phyloP scores from a whole-genome alignment of 345 rosid species.

The Viola odorata region DNA sequence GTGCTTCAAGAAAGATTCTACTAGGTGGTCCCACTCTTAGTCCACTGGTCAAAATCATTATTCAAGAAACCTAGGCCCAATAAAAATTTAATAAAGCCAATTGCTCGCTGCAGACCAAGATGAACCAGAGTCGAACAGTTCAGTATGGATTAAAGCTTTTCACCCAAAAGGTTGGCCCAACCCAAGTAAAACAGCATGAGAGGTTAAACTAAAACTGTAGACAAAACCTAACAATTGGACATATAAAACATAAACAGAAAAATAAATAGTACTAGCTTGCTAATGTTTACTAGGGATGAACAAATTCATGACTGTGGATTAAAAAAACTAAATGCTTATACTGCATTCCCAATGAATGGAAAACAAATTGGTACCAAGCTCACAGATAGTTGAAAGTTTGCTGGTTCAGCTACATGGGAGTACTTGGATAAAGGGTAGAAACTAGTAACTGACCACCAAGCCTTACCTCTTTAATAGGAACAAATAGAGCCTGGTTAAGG shows the following conservation, averaged over 20 bases:
- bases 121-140: too few species aligned
- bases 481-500: constrained; percentile 37
- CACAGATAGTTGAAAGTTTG: background rate
- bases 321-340: background rate
- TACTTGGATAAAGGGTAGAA: constrained; percentile 58
- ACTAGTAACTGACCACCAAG: constrained; percentile 43
- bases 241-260: background rate
- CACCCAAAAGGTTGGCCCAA: too few species aligned
- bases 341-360: background rate
- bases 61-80: too few species aligned
- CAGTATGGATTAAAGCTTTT: too few species aligned
- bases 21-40: too few species aligned
- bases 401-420: constrained; percentile 29
- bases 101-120: too few species aligned
- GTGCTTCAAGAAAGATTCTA: background rate
- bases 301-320: background rate
- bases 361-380: constrained; percentile 5
- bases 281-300: background rate
- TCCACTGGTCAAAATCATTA: too few species aligned
- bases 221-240: background rate
- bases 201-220: background rate
- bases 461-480: constrained; percentile 45
- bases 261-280: background rate
- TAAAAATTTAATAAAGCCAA: too few species aligned
- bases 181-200: too few species aligned